A percentile compares a stretch with the other conserved stretches of the same genome.
phyloP scores from a whole-genome alignment of 345 rosid genomes.

The Arabis alpina region DNA sequence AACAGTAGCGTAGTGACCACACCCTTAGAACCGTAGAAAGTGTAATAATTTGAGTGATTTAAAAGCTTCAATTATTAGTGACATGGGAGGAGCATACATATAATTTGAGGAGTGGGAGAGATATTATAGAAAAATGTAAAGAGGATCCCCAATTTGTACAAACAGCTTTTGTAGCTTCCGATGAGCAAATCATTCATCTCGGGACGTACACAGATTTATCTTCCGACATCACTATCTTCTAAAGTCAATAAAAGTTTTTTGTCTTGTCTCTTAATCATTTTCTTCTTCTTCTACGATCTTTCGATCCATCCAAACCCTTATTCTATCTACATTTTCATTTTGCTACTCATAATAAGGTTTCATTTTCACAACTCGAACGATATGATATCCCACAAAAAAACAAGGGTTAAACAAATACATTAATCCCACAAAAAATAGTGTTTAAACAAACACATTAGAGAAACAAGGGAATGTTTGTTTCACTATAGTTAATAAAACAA shows the following conservation, averaged over 20 bases:
- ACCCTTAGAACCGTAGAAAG: slow-evolving; percentile 14
- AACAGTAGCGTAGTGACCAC: slow-evolving; percentile 10
- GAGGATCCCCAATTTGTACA: slow-evolving; percentile 42
- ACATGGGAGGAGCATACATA: slow-evolving; percentile 27
- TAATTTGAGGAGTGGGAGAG: background rate
- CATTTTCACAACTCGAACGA: background rate
- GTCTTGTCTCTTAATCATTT: slow-evolving; percentile 46
- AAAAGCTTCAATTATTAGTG: slow-evolving; percentile 32
- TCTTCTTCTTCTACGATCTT: slow-evolving; percentile 19
- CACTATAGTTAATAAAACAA: slow-evolving; percentile 11
- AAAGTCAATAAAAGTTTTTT: slow-evolving; percentile 38
- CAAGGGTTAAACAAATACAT: background rate
- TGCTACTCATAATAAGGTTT: slow-evolving; percentile 29
- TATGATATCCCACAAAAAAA: background rate
- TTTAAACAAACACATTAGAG: slow-evolving; percentile 1
- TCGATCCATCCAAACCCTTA: slow-evolving; percentile 28
- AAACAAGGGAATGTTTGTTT: slow-evolving; percentile 1
- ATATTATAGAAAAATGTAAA: slow-evolving; percentile 19
- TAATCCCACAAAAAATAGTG: background rate
- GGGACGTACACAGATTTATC: slow-evolving; percentile 47
- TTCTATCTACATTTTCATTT: background rate
- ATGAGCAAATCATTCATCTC: slow-evolving; percentile 46
- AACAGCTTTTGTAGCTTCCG: slow-evolving; percentile 45
- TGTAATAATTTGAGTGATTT: background rate
- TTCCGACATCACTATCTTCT: slow-evolving; percentile 47